phyloP scores from a whole-genome alignment of 2,329 filamentous ascomycete genomes.

The Penicillium fuscoglaucum region DNA sequence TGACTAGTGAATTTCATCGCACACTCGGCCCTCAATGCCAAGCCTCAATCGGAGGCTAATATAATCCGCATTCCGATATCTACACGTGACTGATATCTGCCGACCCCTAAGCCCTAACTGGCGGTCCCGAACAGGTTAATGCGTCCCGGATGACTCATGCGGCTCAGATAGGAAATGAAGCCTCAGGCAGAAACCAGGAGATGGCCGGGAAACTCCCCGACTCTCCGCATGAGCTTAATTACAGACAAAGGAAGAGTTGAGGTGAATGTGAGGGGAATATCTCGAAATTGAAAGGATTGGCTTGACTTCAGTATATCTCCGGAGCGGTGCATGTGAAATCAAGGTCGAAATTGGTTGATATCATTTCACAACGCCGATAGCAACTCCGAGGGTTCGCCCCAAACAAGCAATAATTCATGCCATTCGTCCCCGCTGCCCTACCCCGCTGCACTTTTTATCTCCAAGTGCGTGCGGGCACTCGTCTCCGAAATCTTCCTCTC shows the following conservation, averaged over 20 bases:
- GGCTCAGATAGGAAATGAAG: not conserved
- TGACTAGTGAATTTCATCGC: slow-evolving; percentile 44
- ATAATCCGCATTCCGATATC: slow-evolving; percentile 27
- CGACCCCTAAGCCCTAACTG: slow-evolving; percentile 25
- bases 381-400: slow-evolving; percentile 24
- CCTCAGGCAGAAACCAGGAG: slow-evolving; percentile 6
- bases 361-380: slow-evolving; percentile 13
- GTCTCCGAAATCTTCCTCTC: slow-evolving; percentile 20
- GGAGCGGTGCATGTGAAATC: not conserved
- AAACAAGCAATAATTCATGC: slow-evolving; percentile 30
- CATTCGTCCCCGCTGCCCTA: slow-evolving; percentile 25
- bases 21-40: slow-evolving; percentile 41
- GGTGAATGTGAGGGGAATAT: not conserved
- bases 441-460: slow-evolving; percentile 27
- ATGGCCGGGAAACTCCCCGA: slow-evolving; percentile 4
- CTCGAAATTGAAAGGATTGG: not conserved
- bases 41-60: slow-evolving; percentile 30
- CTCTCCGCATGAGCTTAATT: slow-evolving; percentile 12
- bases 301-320: not conserved
- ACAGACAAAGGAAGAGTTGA: not conserved
- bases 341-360: not conserved
- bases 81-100: slow-evolving; percentile 31
- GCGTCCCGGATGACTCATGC: not conserved
- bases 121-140: not conserved
- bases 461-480: slow-evolving; percentile 22